Evolutionary conservation across 2,329 filamentous ascomycete genomes (phyloP), one percentile per base, ranked within the genome.

Genomic region (Myrmaecium sp.): DNA sequence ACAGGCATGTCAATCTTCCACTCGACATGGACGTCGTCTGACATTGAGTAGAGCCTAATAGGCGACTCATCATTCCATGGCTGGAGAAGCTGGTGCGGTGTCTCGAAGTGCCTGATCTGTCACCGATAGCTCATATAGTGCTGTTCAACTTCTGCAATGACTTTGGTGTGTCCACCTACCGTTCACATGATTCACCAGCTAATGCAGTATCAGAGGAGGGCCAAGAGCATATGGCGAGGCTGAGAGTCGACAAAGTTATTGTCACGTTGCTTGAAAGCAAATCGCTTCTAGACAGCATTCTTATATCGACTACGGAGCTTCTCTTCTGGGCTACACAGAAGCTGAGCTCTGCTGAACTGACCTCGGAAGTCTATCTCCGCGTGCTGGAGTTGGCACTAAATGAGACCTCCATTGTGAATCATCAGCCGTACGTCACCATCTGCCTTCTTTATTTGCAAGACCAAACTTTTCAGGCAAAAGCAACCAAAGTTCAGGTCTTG

Each of bases 111-210:
- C 34, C 40, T 20, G 36, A 42, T 4, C 30, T 53, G 11, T 30
- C 29, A 6, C 28, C 33, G 4, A 47, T 46, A 10, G 42, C 51
- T 23, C 38, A 54, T 17, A 53, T 47, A 20, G 55, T 58, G 2
- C 36, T 59, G 8, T 51, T 54, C 38, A 60, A 60, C 32, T 46
- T 58, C 10, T 55, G 53, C 34, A 49, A 50, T 12, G 52, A 54
- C 25, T 55, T 42, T 31, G 45, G 49, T 54, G 40, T 20, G 40
- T 29, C 17, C 10, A 13, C 8, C n/a, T n/a, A n/a, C n/a, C n/a
- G n/a, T n/a, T n/a, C 17, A 20, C 13, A 15, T 20, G 14, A 8
- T 14, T 23, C 9, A 4, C 13, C 13, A 10, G 14, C 2, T 3
- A 13, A 12, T 21, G 3, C 2, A 12, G 14, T 15, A 14, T 10